Base-by-base conservation (phyloP, 2,329 filamentous ascomycete genomes). In the Dichotomopilus funicola region DNA sequence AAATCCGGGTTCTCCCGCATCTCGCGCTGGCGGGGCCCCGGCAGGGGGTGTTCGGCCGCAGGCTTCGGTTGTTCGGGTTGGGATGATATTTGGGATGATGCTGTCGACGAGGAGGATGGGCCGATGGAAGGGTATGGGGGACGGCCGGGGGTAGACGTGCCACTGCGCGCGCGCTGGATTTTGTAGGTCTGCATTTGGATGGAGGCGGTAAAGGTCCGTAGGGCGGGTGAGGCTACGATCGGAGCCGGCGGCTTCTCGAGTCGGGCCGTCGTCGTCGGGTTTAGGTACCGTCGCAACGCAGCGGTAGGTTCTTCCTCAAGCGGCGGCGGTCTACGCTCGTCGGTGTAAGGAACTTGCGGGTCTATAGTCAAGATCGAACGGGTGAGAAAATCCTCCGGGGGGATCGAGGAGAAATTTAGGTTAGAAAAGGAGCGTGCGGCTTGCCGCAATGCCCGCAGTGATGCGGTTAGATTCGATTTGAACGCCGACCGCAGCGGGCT, bases 171-270 rank as follows among this genome's bases (percentile, higher is more conserved):
- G 38, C 75, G 75, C 63, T 78, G 77, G 37, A 82, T 76, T 65
- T 82, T 83, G 73, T 87, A 87, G 0, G 84, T 87, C 64, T 86
- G 82, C 83, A 87, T 86, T 66, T 87, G 83, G 56, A 87, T 87
- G 1, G 84, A 86, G 33, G 84, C 82, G 11, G 82, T 85, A 64
- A 80, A 86, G 37, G 67, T 67, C 10, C 67, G 59, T 8, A 65
- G 40, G 58, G 68, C 33, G 58, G 64, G 56, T 63, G 61, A 52
- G 8, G 60, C 33, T 47, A 58, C 35, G 34, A 64, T 49, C 64
- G 73, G 33, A 27, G 19, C 19, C 67, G 41, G 36, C 3, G 63
- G 60, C 51, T 63, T 71, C 54, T 79, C 75, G 40, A 76, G 71
- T 13, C 74, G 76, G 6, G 73, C 69, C 49, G 71, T 75, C 13